phyloP scores from a whole-genome alignment of 1,139 yeast genomes.

The Debaryomyces robertsiae region DNA sequence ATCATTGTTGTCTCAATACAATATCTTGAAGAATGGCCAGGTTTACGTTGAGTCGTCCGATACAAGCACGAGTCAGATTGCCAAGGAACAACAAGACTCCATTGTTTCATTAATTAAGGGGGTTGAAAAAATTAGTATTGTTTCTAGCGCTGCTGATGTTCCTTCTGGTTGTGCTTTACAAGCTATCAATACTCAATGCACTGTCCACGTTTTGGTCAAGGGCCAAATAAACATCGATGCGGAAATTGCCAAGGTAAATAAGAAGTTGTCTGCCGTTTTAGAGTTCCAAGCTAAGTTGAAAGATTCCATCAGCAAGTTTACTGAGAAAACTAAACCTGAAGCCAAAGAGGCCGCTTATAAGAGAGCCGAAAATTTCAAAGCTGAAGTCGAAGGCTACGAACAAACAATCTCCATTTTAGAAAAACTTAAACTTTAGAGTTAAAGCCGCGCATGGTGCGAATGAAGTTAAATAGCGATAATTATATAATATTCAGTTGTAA shows the following conservation, averaged over 20 bases:
- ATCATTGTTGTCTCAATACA: conserved; percentile 87
- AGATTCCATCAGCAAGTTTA: conserved; percentile 67
- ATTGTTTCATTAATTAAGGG: conserved; percentile 92
- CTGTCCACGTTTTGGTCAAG: conserved; percentile 88
- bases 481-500: too few relatives aligned
- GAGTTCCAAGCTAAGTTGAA: conserved; percentile 48
- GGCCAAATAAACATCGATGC: conserved; percentile 93
- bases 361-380: conserved; percentile 69
- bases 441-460: conserved; percentile 1
- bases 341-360: conserved; percentile 77
- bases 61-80: conserved; percentile 51
- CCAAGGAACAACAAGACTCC: conserved; percentile 73
- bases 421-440: conserved; percentile 60
- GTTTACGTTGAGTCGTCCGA: conserved; percentile 73
- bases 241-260: conserved; percentile 80
- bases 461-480: neutral
- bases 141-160: conserved; percentile 52
- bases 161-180: conserved; percentile 92
- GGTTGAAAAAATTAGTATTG: conserved; percentile 70
- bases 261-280: conserved; percentile 66
- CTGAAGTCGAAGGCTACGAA: conserved; percentile 86
- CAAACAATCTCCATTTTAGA: conserved; percentile 76
- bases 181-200: conserved; percentile 76
- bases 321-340: conserved; percentile 77
- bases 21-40: conserved; percentile 83